Percentiles rank a stretch among this genome's conserved stretches.
phyloP scores from a whole-genome alignment of 306 rosid genomes.

The Quercus suber region DNA sequence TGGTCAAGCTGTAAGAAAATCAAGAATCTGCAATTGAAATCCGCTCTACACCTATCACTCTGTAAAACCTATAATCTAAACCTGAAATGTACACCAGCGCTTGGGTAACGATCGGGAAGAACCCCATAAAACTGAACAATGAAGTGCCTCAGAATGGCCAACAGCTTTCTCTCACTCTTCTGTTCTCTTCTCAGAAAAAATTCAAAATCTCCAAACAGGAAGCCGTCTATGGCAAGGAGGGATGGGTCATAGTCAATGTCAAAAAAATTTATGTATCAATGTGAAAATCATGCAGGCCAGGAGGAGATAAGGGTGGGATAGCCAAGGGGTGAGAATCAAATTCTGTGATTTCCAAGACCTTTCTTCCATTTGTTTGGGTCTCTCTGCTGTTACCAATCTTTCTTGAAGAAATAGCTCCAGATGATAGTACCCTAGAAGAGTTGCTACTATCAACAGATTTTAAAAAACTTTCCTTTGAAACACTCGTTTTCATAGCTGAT shows the following conservation, averaged over 20 bases:
- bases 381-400: slow-evolving; percentile 49
- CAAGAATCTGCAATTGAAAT: slow-evolving; percentile 39
- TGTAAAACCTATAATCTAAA: slow-evolving; percentile 50
- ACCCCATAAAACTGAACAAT: slow-evolving; percentile 31
- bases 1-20: slow-evolving; percentile 20
- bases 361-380: slow-evolving; percentile 62
- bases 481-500: slow-evolving; percentile 54
- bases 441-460: slow-evolving; percentile 70
- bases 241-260: slow-evolving; percentile 4
- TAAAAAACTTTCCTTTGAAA: slow-evolving; percentile 62
- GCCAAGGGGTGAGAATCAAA: slow-evolving; percentile 48
- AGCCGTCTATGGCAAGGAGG: slow-evolving; percentile 27
- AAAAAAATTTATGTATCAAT: slow-evolving; percentile 15
- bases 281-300: slow-evolving; percentile 38
- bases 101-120: slow-evolving; percentile 84
- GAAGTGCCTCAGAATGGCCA: slow-evolving; percentile 34
- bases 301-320: slow-evolving; percentile 82
- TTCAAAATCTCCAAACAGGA: slow-evolving; percentile 24
- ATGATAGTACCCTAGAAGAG: slow-evolving; percentile 46
- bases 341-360: slow-evolving; percentile 51
- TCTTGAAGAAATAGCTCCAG: slow-evolving; percentile 51
- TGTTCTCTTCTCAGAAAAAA: slow-evolving; percentile 19
- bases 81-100: slow-evolving; percentile 70
- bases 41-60: slow-evolving; percentile 42
- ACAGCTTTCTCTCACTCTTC: slow-evolving; percentile 34